Evolutionary conservation across 2,329 filamentous ascomycete species (phyloP).

Genomic region (Fusarium pilosicola): DNA sequence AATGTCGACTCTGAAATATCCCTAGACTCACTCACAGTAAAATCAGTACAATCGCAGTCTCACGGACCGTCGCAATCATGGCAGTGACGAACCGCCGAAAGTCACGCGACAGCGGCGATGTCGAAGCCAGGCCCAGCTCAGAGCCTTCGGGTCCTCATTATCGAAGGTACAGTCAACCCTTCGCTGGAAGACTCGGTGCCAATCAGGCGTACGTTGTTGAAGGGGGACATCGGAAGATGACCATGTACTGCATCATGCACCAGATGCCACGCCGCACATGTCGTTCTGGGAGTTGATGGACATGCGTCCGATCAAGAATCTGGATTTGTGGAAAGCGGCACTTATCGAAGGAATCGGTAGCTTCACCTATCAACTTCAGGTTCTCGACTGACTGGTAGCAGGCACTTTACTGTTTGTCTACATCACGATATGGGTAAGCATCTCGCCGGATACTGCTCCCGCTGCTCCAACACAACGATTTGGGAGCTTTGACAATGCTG

Average conservation of each 20-base stretch:
- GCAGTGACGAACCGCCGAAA: not conserved
- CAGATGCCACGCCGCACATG: conserved; percentile 56
- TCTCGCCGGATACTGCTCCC: conserved; percentile 23
- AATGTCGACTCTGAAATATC: accelerated
- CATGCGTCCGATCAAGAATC: conserved; percentile 47
- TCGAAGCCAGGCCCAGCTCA: not conserved
- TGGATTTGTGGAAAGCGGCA: conserved; percentile 53
- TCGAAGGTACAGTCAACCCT: conserved; percentile 18
- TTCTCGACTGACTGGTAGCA: not conserved
- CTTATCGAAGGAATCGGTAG: conserved; percentile 51
- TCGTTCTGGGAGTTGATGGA: conserved; percentile 49
- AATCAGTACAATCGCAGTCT: not conserved
- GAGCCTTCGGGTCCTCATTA: not conserved
- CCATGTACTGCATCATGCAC: conserved; percentile 44
- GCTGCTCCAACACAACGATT: conserved; percentile 18
- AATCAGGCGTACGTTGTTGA: conserved; percentile 29
- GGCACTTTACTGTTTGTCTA: conserved; percentile 38
- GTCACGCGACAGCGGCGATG: not conserved
- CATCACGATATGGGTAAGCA: conserved; percentile 32
- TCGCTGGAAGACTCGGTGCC: conserved; percentile 36
- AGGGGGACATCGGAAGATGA: not conserved
- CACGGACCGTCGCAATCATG: not conserved
- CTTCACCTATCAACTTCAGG: accelerated
- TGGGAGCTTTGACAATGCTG: conserved; percentile 39
- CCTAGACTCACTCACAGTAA: too few relatives aligned